These are phyloP conservation scores for Flagelloscypha sp. DNA, from an alignment of 768 basidiomycete species.

Conservation along the genomic window DNA sequence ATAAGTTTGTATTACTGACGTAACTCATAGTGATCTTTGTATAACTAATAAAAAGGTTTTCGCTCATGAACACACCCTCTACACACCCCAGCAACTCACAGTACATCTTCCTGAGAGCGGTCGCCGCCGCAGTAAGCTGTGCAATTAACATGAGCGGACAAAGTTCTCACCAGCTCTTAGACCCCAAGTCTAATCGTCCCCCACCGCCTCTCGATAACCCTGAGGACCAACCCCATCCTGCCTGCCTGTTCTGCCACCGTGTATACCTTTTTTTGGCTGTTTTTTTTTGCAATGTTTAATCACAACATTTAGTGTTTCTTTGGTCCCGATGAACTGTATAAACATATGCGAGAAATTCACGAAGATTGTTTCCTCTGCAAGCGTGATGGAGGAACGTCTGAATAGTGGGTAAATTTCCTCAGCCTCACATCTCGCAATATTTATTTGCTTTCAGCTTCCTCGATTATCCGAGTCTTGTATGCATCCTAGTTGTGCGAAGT, in stretches of 20 bases:
- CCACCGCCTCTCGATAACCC: constrained; percentile 41
- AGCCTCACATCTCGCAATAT: constrained; percentile 1
- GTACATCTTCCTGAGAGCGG: constrained; percentile 82
- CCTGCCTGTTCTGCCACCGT: constrained; percentile 87
- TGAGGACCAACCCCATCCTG: constrained; percentile 67
- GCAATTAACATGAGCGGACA: no score
- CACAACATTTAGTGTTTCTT: constrained; percentile 95
- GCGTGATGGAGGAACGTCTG: constrained; percentile 65
- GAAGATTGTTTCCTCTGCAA: constrained; percentile 97
- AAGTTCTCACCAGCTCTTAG: no score
- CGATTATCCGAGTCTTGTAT: constrained; percentile 68
- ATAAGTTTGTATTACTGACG: not conserved
- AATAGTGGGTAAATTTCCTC: constrained; percentile 61
- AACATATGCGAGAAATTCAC: constrained; percentile 88
- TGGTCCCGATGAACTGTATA: constrained; percentile 85
- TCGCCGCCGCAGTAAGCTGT: no score
- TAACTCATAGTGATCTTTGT: constrained; percentile 64
- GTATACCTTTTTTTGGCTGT: no score
- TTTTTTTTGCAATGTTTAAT: no score
- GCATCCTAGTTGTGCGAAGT: constrained; percentile 12
- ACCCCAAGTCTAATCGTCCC: no score
- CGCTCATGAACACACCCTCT: constrained; percentile 87
- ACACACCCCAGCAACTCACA: constrained; percentile 54
- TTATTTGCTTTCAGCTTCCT: constrained; percentile 47
- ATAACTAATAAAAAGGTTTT: constrained; percentile 89